Evolutionary conservation across 345 rosid genomes (phyloP).

Genomic region (Rhizophora apiculata): DNA sequence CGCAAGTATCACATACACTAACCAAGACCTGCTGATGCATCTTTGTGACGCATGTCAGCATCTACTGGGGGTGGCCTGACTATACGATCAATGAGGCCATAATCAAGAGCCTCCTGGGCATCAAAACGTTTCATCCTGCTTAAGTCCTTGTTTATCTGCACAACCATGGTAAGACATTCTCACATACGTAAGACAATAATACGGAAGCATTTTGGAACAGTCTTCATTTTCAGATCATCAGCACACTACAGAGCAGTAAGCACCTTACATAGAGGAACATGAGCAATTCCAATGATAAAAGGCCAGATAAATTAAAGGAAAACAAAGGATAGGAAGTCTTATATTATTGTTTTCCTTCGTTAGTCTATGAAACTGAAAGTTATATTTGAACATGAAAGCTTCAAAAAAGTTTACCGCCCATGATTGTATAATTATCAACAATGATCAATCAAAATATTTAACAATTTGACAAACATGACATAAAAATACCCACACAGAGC

Average conservation of each 20-base stretch:
- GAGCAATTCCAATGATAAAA: not conserved
- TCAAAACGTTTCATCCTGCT: conserved; percentile 60
- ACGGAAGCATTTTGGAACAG: not conserved
- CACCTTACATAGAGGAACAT: not conserved
- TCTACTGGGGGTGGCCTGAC: conserved; percentile 62
- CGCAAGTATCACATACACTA: conserved; percentile 15
- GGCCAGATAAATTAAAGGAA: too few relatives aligned
- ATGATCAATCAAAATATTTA: too few relatives aligned
- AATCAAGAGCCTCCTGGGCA: conserved; percentile 73
- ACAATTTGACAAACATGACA: too few relatives aligned
- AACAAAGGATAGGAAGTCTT: too few relatives aligned
- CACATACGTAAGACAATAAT: not conserved
- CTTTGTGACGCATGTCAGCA: conserved; percentile 49
- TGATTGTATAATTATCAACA: too few relatives aligned
- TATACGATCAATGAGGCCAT: conserved; percentile 73
- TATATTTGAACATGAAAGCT: too few relatives aligned
- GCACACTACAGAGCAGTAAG: not conserved
- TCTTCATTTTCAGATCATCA: too few relatives aligned
- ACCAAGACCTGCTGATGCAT: conserved; percentile 54
- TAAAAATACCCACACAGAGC: not conserved
- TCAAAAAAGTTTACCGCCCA: too few relatives aligned
- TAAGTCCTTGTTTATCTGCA: conserved; percentile 64
- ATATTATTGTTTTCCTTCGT: too few relatives aligned
- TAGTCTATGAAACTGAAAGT: too few relatives aligned
- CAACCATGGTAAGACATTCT: not conserved